Conservation (phyloP, 768 basidiomycete species). For the Mrakia frigida region DNA sequence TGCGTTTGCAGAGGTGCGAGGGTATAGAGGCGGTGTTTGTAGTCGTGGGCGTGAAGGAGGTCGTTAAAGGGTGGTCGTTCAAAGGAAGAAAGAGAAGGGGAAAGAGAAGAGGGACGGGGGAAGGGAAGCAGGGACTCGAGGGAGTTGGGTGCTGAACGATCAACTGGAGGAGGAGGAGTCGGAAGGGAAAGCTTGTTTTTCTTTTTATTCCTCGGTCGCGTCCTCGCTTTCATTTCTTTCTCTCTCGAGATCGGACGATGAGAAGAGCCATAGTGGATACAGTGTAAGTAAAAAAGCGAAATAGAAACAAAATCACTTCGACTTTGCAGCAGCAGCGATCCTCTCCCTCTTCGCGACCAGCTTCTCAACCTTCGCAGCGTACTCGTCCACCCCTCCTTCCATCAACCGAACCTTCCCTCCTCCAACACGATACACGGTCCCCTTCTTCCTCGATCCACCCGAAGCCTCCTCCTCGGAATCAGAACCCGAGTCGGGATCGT, state of each 20-base stretch:
- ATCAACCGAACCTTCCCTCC: conserved; percentile 39
- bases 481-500: conserved; percentile 36
- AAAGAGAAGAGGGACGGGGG: not conserved
- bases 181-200: too few species aligned
- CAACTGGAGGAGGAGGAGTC: too few species aligned
- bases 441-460: conserved; percentile 30
- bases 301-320: not conserved
- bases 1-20: too few species aligned
- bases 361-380: conserved; percentile 41
- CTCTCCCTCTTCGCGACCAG: conserved; percentile 34
- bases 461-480: conserved; percentile 29
- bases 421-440: conserved; percentile 36
- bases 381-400: conserved; percentile 41
- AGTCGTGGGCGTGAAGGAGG: not conserved
- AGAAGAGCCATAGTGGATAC: not conserved
- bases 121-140: not conserved
- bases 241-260: too few species aligned
- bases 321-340: not conserved
- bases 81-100: not conserved
- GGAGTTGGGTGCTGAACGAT: too few species aligned
- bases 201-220: too few species aligned
- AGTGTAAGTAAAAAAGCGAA: not conserved
- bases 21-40: not conserved
- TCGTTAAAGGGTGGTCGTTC: not conserved
- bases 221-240: too few species aligned